These are phyloP conservation scores for Rhododendron ovatum DNA, from an alignment of 148 eudicot genomes.

Conservation along the genomic window DNA sequence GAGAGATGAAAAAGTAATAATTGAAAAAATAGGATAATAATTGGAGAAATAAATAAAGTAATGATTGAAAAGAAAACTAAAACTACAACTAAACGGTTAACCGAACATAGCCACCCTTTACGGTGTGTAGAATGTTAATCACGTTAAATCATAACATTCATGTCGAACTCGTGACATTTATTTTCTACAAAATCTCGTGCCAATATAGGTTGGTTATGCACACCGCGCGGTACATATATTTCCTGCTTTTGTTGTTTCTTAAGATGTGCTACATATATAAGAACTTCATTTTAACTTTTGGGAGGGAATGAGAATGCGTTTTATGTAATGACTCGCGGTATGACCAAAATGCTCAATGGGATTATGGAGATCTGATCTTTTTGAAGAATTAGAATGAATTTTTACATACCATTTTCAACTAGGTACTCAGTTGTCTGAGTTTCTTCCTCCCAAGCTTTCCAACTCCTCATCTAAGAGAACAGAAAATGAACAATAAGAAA, in stretches of 20 bases:
- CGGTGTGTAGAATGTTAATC: not conserved
- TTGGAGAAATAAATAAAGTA: too few relatives aligned
- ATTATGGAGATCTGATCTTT: not conserved
- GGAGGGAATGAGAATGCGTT: not conserved
- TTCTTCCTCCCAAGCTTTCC: conserved; percentile 46
- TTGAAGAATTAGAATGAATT: not conserved
- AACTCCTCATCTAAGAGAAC: conserved; percentile 29
- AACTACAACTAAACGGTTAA: too few relatives aligned
- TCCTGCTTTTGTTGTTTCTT: not conserved
- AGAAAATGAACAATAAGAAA: not conserved
- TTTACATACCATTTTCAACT: conserved; percentile 30
- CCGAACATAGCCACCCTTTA: too few relatives aligned
- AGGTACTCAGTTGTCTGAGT: conserved; percentile 32
- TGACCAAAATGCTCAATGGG: not conserved
- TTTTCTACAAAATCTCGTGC: too few relatives aligned
- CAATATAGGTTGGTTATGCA: not conserved
- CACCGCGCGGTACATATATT: not conserved
- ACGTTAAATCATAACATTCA: not conserved
- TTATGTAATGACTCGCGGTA: not conserved
- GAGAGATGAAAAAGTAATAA: too few relatives aligned
- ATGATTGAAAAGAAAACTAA: too few relatives aligned
- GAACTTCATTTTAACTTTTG: not conserved
- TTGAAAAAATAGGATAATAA: too few relatives aligned
- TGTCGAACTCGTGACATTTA: not conserved
- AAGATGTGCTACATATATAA: not conserved